phyloP scores from a whole-genome alignment of 2,329 filamentous ascomycete genomes.

The Rutstroemia sp. region DNA sequence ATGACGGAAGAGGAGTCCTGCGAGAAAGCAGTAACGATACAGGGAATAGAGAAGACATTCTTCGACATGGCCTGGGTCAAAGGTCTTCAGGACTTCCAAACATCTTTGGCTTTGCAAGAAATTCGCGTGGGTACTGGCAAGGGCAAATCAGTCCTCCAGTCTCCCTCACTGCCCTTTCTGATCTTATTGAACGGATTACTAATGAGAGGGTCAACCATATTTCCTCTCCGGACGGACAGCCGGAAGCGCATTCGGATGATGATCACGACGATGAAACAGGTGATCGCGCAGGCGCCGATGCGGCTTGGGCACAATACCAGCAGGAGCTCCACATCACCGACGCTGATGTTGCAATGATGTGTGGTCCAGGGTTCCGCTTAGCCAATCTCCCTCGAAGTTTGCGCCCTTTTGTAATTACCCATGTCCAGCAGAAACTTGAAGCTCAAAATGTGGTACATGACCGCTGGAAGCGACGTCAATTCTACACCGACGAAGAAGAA shows the following conservation, averaged over 20 bases:
- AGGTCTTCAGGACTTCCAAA: constrained; percentile 9
- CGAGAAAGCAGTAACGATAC: constrained; percentile 54
- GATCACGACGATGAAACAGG: not conserved
- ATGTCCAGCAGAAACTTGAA: constrained; percentile 20
- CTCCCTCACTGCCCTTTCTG: constrained; percentile 7
- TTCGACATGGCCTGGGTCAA: constrained; percentile 35
- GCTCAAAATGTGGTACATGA: constrained; percentile 45
- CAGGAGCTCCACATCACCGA: constrained; percentile 22
- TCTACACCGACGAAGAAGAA: constrained; percentile 82
- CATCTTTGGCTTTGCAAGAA: constrained; percentile 2
- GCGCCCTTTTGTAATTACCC: constrained; percentile 21
- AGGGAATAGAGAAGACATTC: constrained; percentile 51
- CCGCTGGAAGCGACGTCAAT: constrained; percentile 68
- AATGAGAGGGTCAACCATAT: not conserved
- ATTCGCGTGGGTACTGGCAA: constrained; percentile 21
- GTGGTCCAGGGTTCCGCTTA: constrained; percentile 21
- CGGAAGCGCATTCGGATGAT: not conserved
- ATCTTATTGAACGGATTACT: constrained; percentile 13
- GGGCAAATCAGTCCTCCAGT: constrained; percentile 24
- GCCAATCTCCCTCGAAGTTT: constrained; percentile 16
- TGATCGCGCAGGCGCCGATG: not conserved
- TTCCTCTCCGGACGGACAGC: not conserved
- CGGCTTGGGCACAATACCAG: constrained; percentile 19
- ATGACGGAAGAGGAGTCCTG: constrained; percentile 52
- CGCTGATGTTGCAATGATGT: constrained; percentile 26